Conservation (phyloP, 2,329 filamentous ascomycete species). For the Phialophora verrucosa region DNA sequence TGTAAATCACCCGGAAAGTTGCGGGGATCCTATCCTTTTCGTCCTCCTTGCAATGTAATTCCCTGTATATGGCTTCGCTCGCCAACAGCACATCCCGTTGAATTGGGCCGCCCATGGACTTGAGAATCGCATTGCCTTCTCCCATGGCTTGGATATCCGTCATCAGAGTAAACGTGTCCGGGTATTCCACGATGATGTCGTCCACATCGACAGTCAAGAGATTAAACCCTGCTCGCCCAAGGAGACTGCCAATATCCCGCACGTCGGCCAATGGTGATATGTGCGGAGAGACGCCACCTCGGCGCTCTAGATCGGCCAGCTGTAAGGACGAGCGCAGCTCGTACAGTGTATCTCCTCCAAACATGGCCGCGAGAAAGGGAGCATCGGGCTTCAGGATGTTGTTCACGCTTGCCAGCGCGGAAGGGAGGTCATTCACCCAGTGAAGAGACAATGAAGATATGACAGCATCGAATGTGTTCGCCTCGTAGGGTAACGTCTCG, state of each 20-base stretch:
- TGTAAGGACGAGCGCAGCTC: slow-evolving; percentile 93
- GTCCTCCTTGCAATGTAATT: slow-evolving; percentile 77
- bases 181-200: slow-evolving; percentile 95
- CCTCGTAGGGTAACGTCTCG: slow-evolving; percentile 75
- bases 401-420: slow-evolving; percentile 83
- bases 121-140: slow-evolving; percentile 85
- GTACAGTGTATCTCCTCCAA: slow-evolving; percentile 90
- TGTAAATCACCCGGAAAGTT: slow-evolving; percentile 93
- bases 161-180: slow-evolving; percentile 88
- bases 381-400: slow-evolving; percentile 84
- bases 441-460: slow-evolving; percentile 88
- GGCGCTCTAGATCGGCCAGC: slow-evolving; percentile 85
- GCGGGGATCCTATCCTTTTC: slow-evolving; percentile 68
- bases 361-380: slow-evolving; percentile 94
- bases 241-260: slow-evolving; percentile 82
- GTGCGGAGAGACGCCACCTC: slow-evolving; percentile 89
- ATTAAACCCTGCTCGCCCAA: slow-evolving; percentile 89
- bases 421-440: slow-evolving; percentile 97
- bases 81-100: slow-evolving; percentile 84
- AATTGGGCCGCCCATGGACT: slow-evolving; percentile 73
- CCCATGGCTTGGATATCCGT: slow-evolving; percentile 95
- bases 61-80: slow-evolving; percentile 84
- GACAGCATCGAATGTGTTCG: slow-evolving; percentile 84
- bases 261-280: slow-evolving; percentile 92
- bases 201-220: slow-evolving; percentile 96